Evolutionary conservation across 768 basidiomycete genomes (phyloP).

Genomic region (Pisolithus tinctorius): DNA sequence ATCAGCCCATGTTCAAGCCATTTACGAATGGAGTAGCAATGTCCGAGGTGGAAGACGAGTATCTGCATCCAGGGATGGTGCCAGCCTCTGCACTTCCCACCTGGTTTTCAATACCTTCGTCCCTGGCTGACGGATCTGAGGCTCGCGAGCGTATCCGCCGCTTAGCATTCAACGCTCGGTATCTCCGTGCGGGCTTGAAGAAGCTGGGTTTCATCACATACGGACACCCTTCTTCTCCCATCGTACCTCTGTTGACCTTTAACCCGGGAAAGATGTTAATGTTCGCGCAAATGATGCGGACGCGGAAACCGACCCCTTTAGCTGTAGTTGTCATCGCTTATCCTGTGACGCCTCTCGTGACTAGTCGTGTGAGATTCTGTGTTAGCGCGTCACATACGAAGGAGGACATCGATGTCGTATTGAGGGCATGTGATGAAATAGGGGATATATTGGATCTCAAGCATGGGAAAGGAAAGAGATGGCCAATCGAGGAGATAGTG

Average conservation of each 20-base stretch:
- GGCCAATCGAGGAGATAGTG: constrained; percentile 72
- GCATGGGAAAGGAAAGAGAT: constrained; percentile 64
- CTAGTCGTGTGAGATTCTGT: constrained; percentile 88
- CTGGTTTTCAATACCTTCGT: constrained; percentile 72
- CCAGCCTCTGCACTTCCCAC: constrained; percentile 56
- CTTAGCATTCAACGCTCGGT: constrained; percentile 94
- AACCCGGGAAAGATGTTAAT: constrained; percentile 90
- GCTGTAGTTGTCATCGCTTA: constrained; percentile 88
- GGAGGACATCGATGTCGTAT: constrained; percentile 83
- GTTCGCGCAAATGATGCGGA: constrained; percentile 85
- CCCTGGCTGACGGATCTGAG: constrained; percentile 76
- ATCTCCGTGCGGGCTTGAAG: constrained; percentile 77
- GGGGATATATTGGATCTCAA: constrained; percentile 89
- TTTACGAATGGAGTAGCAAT: constrained; percentile 9
- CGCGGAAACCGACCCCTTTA: constrained; percentile 61
- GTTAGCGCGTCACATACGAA: constrained; percentile 94
- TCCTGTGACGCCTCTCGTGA: constrained; percentile 84
- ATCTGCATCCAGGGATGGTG: constrained; percentile 62
- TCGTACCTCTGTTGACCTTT: constrained; percentile 89
- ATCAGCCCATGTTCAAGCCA: constrained; percentile 17
- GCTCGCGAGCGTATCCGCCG: constrained; percentile 77
- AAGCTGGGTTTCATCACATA: constrained; percentile 97
- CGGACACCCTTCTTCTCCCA: constrained; percentile 85
- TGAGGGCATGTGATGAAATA: constrained; percentile 86
- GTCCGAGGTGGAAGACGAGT: constrained; percentile 29